These are phyloP conservation scores for Globisporangium nunn DNA, from an alignment of 352 stramenopile species.

Conservation along the genomic window DNA sequence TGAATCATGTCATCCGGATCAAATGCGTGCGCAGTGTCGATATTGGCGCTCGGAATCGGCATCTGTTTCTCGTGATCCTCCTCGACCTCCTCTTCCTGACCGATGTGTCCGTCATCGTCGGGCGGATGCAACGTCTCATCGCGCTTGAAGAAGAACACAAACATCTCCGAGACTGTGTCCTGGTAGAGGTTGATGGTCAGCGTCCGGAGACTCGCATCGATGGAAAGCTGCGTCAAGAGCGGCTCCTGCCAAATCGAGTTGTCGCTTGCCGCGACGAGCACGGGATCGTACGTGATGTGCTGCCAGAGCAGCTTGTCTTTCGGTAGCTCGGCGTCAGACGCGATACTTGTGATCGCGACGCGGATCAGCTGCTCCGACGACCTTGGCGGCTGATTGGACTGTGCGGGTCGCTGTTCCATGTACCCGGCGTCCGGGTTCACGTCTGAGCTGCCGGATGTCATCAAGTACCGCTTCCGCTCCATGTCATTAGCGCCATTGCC, in stretches of 20 bases:
- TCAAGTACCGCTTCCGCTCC: conserved; percentile 37
- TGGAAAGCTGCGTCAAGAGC: conserved; percentile 56
- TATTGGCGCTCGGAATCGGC: background rate
- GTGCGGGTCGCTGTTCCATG: conserved; percentile 3
- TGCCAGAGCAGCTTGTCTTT: conserved; percentile 48
- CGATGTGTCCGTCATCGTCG: background rate
- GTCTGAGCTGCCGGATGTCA: conserved; percentile 50
- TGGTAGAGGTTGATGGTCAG: conserved; percentile 74
- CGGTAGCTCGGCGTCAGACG: conserved; percentile 47
- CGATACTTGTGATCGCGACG: conserved; percentile 66
- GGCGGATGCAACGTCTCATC: conserved; percentile 8
- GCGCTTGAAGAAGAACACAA: conserved; percentile 72
- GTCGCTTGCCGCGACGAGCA: conserved; percentile 22
- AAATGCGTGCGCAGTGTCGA: background rate
- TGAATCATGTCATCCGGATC: conserved; percentile 7
- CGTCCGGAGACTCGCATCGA: conserved; percentile 63
- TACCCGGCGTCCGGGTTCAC: conserved; percentile 7
- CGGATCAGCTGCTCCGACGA: conserved; percentile 53
- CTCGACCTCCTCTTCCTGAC: background rate
- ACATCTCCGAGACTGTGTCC: conserved; percentile 63
- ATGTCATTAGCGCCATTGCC: background rate
- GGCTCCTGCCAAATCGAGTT: conserved; percentile 70
- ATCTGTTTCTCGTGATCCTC: background rate
- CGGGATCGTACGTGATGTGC: conserved; percentile 28
- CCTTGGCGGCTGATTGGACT: background rate